phyloP scores from a whole-genome alignment of 441 rosid genomes.

The Eutrema salsugineum region DNA sequence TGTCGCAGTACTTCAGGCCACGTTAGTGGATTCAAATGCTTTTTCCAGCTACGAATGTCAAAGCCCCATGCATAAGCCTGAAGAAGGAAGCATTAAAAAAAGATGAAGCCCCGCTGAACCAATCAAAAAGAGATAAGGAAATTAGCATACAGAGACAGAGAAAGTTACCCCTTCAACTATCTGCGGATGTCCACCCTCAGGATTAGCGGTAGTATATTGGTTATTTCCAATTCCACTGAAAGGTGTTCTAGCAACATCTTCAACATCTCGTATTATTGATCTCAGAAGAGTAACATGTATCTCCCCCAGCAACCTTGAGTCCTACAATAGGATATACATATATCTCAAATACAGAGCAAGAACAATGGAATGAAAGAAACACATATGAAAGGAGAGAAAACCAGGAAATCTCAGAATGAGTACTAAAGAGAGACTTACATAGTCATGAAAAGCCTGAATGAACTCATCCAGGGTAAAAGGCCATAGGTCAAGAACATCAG shows the following conservation, averaged over 20 bases:
- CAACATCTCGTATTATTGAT: conserved; percentile 83
- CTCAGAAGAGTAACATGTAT: conserved; percentile 80
- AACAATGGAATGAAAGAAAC: conserved; percentile 1
- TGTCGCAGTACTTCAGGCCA: conserved; percentile 99
- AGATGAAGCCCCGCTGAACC: conserved; percentile 9
- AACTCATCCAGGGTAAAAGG: conserved; percentile 98
- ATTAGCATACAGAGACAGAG: conserved; percentile 5
- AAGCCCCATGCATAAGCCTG: conserved; percentile 99
- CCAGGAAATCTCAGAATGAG: background rate
- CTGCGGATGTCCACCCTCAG: conserved; percentile 97
- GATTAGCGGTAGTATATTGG: conserved; percentile 77
- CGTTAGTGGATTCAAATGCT: conserved; percentile 73
- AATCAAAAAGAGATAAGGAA: conserved; percentile 23
- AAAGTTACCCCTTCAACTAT: conserved; percentile 92
- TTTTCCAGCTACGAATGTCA: conserved; percentile 95
- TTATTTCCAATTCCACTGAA: conserved; percentile 73
- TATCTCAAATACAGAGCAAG: conserved; percentile 20
- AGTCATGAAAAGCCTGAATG: conserved; percentile 97
- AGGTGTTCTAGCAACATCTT: conserved; percentile 95
- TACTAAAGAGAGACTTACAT: conserved; percentile 46
- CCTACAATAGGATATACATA: conserved; percentile 47
- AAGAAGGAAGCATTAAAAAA: conserved; percentile 5
- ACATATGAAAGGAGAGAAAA: conserved; percentile 8
- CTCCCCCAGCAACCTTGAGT: conserved; percentile 94
- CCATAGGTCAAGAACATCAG: conserved; percentile 95